A percentile compares a stretch with the other conserved stretches of the same genome.
phyloP scores from a whole-genome alignment of 352 stramenopile species.

The Plasmopara muralis region DNA sequence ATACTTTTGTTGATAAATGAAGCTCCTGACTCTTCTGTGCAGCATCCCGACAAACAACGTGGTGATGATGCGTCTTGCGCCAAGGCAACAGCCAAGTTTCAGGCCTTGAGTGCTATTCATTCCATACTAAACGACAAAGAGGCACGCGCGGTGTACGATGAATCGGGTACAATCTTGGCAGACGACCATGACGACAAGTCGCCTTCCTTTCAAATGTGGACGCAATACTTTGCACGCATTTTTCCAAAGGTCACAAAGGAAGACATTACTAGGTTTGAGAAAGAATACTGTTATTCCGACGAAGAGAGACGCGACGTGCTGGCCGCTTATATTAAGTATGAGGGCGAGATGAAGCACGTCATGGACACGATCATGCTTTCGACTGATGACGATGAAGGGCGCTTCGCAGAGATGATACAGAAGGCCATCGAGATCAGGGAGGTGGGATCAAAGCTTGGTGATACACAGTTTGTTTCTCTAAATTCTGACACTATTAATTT shows the following conservation, averaged over 20 bases:
- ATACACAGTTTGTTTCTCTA: not conserved
- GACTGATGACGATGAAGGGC: conserved; percentile 69
- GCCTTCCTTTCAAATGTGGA: conserved; percentile 64
- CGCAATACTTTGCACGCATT: conserved; percentile 81
- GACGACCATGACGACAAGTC: conserved; percentile 45
- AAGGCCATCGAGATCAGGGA: conserved; percentile 43
- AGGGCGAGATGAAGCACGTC: conserved; percentile 75
- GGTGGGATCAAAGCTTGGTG: conserved; percentile 3
- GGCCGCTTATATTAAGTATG: conserved; percentile 60
- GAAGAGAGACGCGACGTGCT: conserved; percentile 82
- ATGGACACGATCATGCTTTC: conserved; percentile 86
- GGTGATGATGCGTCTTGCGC: conserved; percentile 48
- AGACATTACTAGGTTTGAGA: conserved; percentile 75
- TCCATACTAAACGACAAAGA: conserved; percentile 76
- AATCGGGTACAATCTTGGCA: conserved; percentile 64
- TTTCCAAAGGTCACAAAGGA: conserved; percentile 83
- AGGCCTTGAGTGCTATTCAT: conserved; percentile 83
- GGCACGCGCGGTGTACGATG: conserved; percentile 74
- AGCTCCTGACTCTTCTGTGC: not conserved
- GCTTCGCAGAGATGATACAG: conserved; percentile 64
- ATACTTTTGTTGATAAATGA: not conserved
- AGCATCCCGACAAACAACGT: conserved; percentile 89
- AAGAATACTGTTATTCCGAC: conserved; percentile 75
- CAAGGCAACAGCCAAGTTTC: conserved; percentile 74
- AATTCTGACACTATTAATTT: not conserved